phyloP scores from a whole-genome alignment of 2,329 filamentous ascomycete genomes.

The Sordariomycetes sp. region DNA sequence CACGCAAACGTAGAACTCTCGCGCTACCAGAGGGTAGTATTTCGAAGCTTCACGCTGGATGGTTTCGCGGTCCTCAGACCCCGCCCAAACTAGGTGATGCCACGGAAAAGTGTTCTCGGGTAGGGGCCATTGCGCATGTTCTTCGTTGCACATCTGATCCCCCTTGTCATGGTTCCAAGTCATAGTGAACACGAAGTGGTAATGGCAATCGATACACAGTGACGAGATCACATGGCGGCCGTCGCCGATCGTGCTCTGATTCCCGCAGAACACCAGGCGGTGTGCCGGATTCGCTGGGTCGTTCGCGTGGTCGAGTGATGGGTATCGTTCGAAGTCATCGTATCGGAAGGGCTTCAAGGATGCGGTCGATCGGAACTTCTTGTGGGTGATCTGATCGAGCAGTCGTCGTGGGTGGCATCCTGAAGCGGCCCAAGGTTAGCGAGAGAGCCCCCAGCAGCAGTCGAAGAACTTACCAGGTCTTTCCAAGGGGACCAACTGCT shows the following conservation, averaged over 20 bases:
- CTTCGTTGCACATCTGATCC: slow-evolving; percentile 17
- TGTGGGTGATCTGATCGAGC: too few relatives aligned
- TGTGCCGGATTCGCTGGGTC: too few relatives aligned
- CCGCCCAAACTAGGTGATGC: slow-evolving; percentile 27
- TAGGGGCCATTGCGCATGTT: slow-evolving; percentile 23
- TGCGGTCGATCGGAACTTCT: too few relatives aligned
- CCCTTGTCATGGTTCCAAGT: slow-evolving; percentile 19
- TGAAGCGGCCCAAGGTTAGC: too few relatives aligned
- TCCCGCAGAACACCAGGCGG: slow-evolving; percentile 26
- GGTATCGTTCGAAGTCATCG: too few relatives aligned
- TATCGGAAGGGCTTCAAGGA: too few relatives aligned
- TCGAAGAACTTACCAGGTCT: too few relatives aligned
- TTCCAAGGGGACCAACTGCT: too few relatives aligned
- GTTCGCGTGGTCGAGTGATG: too few relatives aligned
- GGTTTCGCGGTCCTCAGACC: slow-evolving; percentile 16
- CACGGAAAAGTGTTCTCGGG: slow-evolving; percentile 24
- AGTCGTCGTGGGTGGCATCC: too few relatives aligned
- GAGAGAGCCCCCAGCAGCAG: too few relatives aligned
- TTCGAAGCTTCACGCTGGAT: slow-evolving; percentile 16
- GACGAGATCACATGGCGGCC: slow-evolving; percentile 21
- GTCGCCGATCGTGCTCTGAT: slow-evolving; percentile 22
- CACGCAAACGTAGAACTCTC: slow-evolving; percentile 31
- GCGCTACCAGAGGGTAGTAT: slow-evolving; percentile 27
- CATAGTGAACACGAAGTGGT: slow-evolving; percentile 30
- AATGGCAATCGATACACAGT: slow-evolving; percentile 29